Evolutionary conservation across 75 land plant species (phyloP).

Genomic region (Adiantum capillusveneris): DNA sequence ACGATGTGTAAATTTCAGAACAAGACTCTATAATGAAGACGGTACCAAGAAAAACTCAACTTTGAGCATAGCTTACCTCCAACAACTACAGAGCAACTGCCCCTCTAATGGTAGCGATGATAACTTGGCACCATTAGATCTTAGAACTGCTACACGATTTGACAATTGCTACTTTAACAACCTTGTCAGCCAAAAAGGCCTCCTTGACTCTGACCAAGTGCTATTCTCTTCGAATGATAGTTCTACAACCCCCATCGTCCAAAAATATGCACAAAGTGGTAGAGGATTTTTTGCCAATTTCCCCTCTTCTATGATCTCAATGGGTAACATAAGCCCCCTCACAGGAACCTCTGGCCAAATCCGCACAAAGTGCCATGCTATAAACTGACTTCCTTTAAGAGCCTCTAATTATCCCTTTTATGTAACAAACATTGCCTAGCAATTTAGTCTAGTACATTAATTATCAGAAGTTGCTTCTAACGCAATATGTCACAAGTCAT

Average conservation of each 20-base stretch:
- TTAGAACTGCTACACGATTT: conserved; percentile 16
- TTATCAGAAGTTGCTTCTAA: too few relatives aligned
- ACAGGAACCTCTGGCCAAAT: conserved; percentile 22
- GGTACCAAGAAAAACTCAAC: conserved; percentile 24
- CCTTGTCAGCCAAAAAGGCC: conserved; percentile 16
- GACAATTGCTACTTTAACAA: conserved; percentile 29
- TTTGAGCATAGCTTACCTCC: conserved; percentile 29
- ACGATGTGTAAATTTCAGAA: conserved; percentile 22
- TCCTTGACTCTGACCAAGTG: conserved; percentile 32
- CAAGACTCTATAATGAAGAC: conserved; percentile 16
- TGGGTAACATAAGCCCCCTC: conserved; percentile 22
- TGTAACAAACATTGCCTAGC: too few relatives aligned
- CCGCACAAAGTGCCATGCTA: conserved; percentile 26
- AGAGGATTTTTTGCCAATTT: conserved; percentile 28
- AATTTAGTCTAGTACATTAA: too few relatives aligned
- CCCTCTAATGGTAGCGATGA: conserved; percentile 32
- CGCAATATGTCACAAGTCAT: too few relatives aligned
- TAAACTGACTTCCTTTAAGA: too few relatives aligned
- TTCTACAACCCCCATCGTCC: conserved; percentile 16
- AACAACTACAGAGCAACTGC: conserved; percentile 23
- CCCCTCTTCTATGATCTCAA: conserved; percentile 26
- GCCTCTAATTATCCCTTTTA: too few relatives aligned
- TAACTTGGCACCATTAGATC: conserved; percentile 39
- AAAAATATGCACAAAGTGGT: conserved; percentile 13
- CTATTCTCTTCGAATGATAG: conserved; percentile 15